Percentiles rank a stretch among this genome's conserved stretches.
These are phyloP conservation scores for Pleodorina starrii DNA, from an alignment of 139 green algal species.

Conservation along the genomic window DNA sequence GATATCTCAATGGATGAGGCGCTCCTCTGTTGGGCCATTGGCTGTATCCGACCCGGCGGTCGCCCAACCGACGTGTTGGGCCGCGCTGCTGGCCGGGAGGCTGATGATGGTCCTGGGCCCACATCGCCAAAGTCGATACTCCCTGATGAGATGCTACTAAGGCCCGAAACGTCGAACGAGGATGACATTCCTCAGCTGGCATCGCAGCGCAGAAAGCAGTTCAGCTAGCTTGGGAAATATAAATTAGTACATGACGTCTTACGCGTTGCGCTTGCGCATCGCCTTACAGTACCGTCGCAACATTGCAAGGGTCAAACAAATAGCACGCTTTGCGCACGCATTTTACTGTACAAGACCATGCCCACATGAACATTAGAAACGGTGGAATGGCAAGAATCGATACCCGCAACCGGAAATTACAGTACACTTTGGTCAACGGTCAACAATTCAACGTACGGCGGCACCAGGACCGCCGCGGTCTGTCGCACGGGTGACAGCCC, in stretches of 20 bases:
- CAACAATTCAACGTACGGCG: not conserved
- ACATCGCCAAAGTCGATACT: slow-evolving; percentile 11
- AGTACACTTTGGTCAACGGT: not conserved
- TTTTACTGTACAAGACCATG: no score
- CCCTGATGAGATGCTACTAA: slow-evolving; percentile 3
- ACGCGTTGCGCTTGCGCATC: no score
- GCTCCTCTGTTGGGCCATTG: not conserved
- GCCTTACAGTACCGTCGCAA: no score
- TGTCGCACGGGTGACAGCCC: not conserved
- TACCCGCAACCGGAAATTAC: not conserved
- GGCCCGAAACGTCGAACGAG: slow-evolving; percentile 22
- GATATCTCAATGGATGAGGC: not conserved
- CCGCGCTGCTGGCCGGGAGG: not conserved
- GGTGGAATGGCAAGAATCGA: no score
- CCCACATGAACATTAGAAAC: no score
- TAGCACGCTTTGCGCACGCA: no score
- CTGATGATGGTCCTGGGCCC: not conserved
- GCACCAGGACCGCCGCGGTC: no score
- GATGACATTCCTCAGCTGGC: not conserved
- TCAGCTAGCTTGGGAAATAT: no score
- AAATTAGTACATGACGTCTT: no score
- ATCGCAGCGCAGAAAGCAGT: no score
- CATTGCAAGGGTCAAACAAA: no score
- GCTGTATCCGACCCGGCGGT: not conserved
- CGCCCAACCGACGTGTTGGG: not conserved